Evolutionary conservation across 106 monocot genomes (phyloP).

Genomic region (Platanthera guangdongensis): DNA sequence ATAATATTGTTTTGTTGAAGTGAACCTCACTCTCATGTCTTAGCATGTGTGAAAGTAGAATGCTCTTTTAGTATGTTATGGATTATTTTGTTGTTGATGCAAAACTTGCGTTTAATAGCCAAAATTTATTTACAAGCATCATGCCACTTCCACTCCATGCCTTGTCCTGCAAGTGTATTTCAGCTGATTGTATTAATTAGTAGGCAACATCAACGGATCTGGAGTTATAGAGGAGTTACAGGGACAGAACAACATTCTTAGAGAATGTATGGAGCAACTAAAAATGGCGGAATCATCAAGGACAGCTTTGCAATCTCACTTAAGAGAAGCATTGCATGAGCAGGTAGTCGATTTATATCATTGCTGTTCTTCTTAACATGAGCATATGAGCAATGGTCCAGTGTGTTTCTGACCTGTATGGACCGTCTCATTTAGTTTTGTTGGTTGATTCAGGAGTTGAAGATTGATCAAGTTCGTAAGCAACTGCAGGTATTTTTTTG

Average conservation of each 20-base stretch:
- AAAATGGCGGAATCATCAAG: constrained; percentile 46
- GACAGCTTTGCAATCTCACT: constrained; percentile 29
- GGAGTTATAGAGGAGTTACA: constrained; percentile 50
- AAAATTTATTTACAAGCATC: too few relatives aligned
- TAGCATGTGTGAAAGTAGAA: too few relatives aligned
- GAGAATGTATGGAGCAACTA: constrained; percentile 54
- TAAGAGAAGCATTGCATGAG: constrained; percentile 59
- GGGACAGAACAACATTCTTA: constrained; percentile 27
- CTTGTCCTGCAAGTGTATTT: too few relatives aligned
- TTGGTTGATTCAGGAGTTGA: constrained; percentile 34
- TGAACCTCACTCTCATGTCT: too few relatives aligned
- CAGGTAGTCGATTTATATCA: constrained; percentile 30
- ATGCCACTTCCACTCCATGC: too few relatives aligned
- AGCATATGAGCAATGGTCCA: not conserved
- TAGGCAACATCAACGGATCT: constrained; percentile 31
- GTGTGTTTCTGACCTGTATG: not conserved
- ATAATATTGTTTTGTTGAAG: too few relatives aligned
- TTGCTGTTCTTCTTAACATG: not conserved
- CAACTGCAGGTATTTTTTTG: constrained; percentile 48
- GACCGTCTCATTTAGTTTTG: not conserved
- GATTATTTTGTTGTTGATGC: too few relatives aligned
- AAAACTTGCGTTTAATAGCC: too few relatives aligned
- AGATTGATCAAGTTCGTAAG: constrained; percentile 29
- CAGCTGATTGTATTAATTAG: too few relatives aligned
- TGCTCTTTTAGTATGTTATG: too few relatives aligned